phyloP scores from a whole-genome alignment of 306 rosid genomes.

The Cicer yamashitae region DNA sequence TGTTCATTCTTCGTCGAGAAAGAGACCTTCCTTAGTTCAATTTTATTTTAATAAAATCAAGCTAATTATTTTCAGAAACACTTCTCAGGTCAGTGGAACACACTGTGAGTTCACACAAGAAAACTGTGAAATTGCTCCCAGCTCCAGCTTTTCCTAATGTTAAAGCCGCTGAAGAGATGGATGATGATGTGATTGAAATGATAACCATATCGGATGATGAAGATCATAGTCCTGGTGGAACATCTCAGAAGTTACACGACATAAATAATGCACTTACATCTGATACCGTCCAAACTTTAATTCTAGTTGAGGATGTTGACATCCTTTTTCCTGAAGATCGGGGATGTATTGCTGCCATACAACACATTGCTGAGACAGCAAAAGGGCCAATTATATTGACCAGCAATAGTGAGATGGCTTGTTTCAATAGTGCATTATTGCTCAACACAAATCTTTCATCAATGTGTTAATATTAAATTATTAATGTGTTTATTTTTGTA shows the following conservation, averaged over 20 bases:
- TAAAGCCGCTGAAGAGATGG: constrained; percentile 45
- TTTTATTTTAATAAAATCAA: constrained; percentile 22
- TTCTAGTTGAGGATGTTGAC: constrained; percentile 91
- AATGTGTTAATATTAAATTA: constrained; percentile 9
- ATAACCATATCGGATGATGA: constrained; percentile 59
- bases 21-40: constrained; percentile 31
- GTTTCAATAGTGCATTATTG: constrained; percentile 34
- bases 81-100: constrained; percentile 58
- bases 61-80: constrained; percentile 16
- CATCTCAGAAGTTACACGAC: constrained; percentile 40
- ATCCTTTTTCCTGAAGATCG: constrained; percentile 81
- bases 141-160: constrained; percentile 48
- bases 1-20: constrained; percentile 27
- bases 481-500: constrained; percentile 41
- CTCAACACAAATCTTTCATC: constrained; percentile 38
- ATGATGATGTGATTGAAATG: constrained; percentile 53
- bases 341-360: constrained; percentile 80
- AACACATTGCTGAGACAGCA: constrained; percentile 74
- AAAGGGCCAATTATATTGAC: constrained; percentile 91
- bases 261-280: constrained; percentile 42
- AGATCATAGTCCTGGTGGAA: constrained; percentile 45
- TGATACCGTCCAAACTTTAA: constrained; percentile 57
- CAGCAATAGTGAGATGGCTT: constrained; percentile 82
- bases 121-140: constrained; percentile 44
- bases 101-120: constrained; percentile 45